Conservation (phyloP, 2,329 filamentous ascomycete species). For the Sclerotinia nivalis region DNA sequence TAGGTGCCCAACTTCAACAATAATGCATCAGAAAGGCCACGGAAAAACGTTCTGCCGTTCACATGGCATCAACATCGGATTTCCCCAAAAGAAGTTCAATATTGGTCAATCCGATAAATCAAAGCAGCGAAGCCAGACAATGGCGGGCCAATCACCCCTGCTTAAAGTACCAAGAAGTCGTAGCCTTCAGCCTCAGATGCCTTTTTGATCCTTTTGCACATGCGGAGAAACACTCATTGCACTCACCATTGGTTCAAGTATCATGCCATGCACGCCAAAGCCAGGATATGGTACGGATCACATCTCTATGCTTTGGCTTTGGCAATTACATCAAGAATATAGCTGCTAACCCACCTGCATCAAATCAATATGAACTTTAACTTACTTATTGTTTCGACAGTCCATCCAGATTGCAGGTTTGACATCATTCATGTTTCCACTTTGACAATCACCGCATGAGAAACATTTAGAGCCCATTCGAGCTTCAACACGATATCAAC, state of each 20-base stretch:
- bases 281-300: too few relatives aligned
- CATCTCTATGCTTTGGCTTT: background rate
- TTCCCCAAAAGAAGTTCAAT: background rate
- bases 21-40: background rate
- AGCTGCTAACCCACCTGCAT: background rate
- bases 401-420: background rate
- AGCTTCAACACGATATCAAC: background rate
- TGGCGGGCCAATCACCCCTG: background rate
- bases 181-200: background rate
- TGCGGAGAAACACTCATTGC: too few relatives aligned
- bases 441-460: background rate
- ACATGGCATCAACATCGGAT: background rate
- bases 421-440: background rate
- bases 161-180: background rate
- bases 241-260: background rate
- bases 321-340: background rate
- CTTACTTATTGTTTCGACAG: background rate
- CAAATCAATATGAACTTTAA: background rate
- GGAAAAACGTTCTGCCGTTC: background rate
- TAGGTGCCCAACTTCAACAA: background rate
- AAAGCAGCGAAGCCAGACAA: background rate
- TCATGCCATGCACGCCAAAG: background rate
- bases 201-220: too few relatives aligned
- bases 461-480: background rate
- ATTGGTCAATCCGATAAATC: background rate